Percentiles rank a stretch among this genome's conserved stretches.
Conservation (phyloP, 1,139 yeast species). For the Williopsis jadinii region DNA sequence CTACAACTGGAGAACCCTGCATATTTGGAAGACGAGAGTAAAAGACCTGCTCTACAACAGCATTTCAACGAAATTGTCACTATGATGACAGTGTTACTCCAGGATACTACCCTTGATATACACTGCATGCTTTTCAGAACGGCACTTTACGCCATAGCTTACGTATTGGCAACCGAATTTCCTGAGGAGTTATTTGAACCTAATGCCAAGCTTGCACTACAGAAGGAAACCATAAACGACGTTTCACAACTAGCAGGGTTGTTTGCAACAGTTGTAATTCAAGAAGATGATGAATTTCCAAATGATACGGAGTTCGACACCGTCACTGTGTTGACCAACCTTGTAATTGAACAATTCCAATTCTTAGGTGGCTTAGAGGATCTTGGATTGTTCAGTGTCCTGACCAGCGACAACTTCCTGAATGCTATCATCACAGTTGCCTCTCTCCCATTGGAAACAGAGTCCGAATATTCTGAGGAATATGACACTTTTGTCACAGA, state of each 20-base stretch:
- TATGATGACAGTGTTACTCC: constrained; percentile 19
- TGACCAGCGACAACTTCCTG: constrained; percentile 1
- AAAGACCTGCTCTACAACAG: constrained; percentile 22
- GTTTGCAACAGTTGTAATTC: constrained; percentile 9
- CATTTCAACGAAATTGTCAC: constrained; percentile 19
- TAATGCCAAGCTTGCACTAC: constrained; percentile 13
- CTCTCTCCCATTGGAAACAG: constrained; percentile 19
- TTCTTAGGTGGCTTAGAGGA: constrained; percentile 21
- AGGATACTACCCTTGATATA: constrained; percentile 7
- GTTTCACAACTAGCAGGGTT: constrained; percentile 12
- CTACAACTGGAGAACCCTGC: constrained; percentile 49
- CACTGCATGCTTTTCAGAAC: constrained; percentile 17
- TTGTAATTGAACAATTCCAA: constrained; percentile 25
- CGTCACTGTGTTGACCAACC: constrained; percentile 23
- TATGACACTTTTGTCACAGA: constrained; percentile 65
- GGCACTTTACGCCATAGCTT: constrained; percentile 23
- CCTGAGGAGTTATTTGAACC: constrained; percentile 22
- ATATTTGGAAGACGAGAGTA: constrained; percentile 31
- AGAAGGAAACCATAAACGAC: constrained; percentile 17
- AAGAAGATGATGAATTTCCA: constrained; percentile 6
- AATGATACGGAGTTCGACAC: constrained; percentile 11
- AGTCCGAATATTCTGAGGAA: constrained; percentile 40
- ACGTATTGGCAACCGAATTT: constrained; percentile 26
- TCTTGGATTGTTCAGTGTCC: constrained; percentile 5
- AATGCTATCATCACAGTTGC: constrained; percentile 9